phyloP scores from a whole-genome alignment of 2,329 filamentous ascomycete species.

The Beauveria australis region DNA sequence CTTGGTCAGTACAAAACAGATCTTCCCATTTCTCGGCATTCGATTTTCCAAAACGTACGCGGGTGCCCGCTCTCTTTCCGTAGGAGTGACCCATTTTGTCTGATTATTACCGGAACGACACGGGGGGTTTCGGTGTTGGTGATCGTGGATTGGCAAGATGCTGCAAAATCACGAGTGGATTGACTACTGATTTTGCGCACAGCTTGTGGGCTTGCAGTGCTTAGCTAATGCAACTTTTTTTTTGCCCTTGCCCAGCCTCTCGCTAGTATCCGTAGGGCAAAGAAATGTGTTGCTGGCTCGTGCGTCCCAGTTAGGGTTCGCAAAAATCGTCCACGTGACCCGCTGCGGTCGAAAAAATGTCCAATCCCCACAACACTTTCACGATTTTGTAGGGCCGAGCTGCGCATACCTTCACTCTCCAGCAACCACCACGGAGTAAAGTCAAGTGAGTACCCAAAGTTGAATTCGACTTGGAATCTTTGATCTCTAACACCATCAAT shows the following conservation, averaged over 20 bases:
- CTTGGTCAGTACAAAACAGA: slow-evolving; percentile 22
- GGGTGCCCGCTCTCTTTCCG: slow-evolving; percentile 80
- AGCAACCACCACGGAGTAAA: slow-evolving; percentile 29
- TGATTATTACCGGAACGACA: slow-evolving; percentile 33
- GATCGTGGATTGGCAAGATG: slow-evolving; percentile 32
- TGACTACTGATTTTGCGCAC: slow-evolving; percentile 30
- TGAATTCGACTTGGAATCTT: slow-evolving; percentile 10
- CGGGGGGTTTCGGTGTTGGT: slow-evolving; percentile 27
- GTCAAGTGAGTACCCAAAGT: slow-evolving; percentile 28
- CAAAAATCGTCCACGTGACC: slow-evolving; percentile 21
- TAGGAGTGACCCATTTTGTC: slow-evolving; percentile 77
- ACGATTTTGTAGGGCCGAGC: slow-evolving; percentile 17
- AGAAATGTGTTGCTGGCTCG: slow-evolving; percentile 14
- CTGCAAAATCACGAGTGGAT: slow-evolving; percentile 22
- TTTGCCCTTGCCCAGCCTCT: slow-evolving; percentile 12
- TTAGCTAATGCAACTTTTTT: slow-evolving; percentile 30
- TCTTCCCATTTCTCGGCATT: background rate
- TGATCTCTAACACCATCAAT: slow-evolving; percentile 20
- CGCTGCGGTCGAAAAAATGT: slow-evolving; percentile 19
- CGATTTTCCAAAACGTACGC: slow-evolving; percentile 47
- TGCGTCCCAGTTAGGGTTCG: slow-evolving; percentile 25
- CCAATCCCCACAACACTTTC: slow-evolving; percentile 25
- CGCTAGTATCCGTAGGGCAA: slow-evolving; percentile 24
- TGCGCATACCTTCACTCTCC: slow-evolving; percentile 14
- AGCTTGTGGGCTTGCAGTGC: slow-evolving; percentile 28